Evolutionary conservation across 2,329 filamentous ascomycete species (phyloP), one percentile per base, ranked within the genome.

Genomic region (Penicillium hordei): DNA sequence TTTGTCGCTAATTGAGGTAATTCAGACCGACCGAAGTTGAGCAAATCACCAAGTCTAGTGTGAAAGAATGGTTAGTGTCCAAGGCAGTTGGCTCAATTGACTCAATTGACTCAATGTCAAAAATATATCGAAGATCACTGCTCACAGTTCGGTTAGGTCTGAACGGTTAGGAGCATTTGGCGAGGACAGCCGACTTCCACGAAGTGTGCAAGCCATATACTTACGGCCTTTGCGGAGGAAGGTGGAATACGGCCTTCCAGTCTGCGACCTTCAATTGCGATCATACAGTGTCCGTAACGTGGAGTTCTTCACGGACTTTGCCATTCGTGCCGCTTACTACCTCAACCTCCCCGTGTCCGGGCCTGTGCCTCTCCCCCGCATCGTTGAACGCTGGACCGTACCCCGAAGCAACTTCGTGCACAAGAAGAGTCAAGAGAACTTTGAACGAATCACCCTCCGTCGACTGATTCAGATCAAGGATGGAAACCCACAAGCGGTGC

Each of bases 381-480:
- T 93, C 63, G 89, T 85, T 17, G 91, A 99, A 80, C 86, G 93
- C 68, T 99, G 94, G 94, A 97, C 94, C 0, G 92, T 97, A 2
- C 91, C 92, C 10, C 85, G 86, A 69, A 86, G 86, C 70, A 89
- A 90, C 74, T 99, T 99, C 80, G 91, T 97, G 65, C 90, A 91
- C 81, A 99, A 97, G 79, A 99, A 99, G 79, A 89, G 86, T 38
- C 93, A 99, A 77, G 94, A 99, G 79, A 99, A 99, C 76, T 99
- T 96, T 71, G 93, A 97, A 79, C 84, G 94, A 54, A 88, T 94
- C 60, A 99, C 94, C 1, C 77, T 93, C 68, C 85, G 93, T 54
- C 82, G 94, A 15, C 75, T 97, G 68, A 92, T 99, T 52, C 92
- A 96, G 76, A 94, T 99, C 70, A 89, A 91, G 64, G 94, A 97